phyloP scores from a whole-genome alignment of 495 filamentous ascomycete species.

The Xylaria castorea region DNA sequence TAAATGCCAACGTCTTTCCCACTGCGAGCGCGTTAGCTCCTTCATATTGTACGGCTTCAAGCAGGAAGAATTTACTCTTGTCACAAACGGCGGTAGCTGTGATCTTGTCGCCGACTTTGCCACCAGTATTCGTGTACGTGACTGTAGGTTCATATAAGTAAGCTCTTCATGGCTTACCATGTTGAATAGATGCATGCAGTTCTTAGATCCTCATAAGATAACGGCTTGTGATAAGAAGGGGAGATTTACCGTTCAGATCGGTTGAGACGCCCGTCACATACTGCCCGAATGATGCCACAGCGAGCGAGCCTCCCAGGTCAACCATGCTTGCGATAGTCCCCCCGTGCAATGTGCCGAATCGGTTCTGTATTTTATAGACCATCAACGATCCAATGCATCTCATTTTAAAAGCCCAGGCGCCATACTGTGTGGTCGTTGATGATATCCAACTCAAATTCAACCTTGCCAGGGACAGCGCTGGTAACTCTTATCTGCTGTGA shows the following conservation, averaged over 20 bases:
- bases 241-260: slow-evolving; percentile 77
- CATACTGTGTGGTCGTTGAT: slow-evolving; percentile 86
- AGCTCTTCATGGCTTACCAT: neutral
- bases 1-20: slow-evolving; percentile 91
- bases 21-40: slow-evolving; percentile 59
- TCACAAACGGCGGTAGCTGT: slow-evolving; percentile 76
- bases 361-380: slow-evolving; percentile 65
- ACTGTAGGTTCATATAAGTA: slow-evolving; percentile 59
- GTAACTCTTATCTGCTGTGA: slow-evolving; percentile 72
- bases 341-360: slow-evolving; percentile 88
- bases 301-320: slow-evolving; percentile 90
- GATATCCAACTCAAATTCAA: slow-evolving; percentile 88
- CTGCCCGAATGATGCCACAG: slow-evolving; percentile 87
- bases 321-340: slow-evolving; percentile 97
- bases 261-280: slow-evolving; percentile 92
- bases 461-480: slow-evolving; percentile 74
- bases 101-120: slow-evolving; percentile 79
- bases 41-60: neutral
- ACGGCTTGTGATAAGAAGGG: slow-evolving; percentile 3
- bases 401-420: neutral
- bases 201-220: neutral
- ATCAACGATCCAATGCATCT: slow-evolving; percentile 8
- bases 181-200: neutral
- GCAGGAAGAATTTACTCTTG: slow-evolving; percentile 68
- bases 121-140: slow-evolving; percentile 87